Evolutionary conservation across 176 grass and related monocot genomes (phyloP).

Genomic region (Triticum timopheevii): DNA sequence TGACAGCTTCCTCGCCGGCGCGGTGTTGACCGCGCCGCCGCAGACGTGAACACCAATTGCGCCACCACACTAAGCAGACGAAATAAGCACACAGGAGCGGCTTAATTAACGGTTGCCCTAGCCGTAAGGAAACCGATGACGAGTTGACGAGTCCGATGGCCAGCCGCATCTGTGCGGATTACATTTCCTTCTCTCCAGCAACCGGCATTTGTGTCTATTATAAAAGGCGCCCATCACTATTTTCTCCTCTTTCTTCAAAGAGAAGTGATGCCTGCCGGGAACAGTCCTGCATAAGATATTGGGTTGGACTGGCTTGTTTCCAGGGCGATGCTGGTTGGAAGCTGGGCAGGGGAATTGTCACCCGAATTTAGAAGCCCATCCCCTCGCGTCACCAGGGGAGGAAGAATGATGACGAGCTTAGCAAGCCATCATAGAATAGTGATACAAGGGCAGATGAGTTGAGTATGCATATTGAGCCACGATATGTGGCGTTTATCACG

Average conservation of each 20-base stretch:
- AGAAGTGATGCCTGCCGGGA: background rate
- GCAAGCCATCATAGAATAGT: slow-evolving; percentile 12
- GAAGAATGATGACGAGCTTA: background rate
- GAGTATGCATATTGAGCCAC: background rate
- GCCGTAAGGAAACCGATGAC: background rate
- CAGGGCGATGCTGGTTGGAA: slow-evolving; percentile 41
- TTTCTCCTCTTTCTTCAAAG: background rate
- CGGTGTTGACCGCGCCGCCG: background rate
- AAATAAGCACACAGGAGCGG: background rate
- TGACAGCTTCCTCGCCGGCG: slow-evolving; percentile 4
- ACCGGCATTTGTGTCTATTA: background rate
- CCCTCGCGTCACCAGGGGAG: background rate
- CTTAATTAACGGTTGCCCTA: slow-evolving; percentile 14
- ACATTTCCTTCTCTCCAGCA: background rate
- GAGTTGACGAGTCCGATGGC: background rate
- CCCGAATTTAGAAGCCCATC: background rate
- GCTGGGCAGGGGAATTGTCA: slow-evolving; percentile 23
- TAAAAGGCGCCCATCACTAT: background rate
- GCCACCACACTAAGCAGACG: background rate
- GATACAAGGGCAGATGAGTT: background rate
- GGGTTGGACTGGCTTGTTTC: slow-evolving; percentile 24
- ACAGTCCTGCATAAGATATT: background rate
- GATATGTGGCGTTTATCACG: slow-evolving; percentile 24
- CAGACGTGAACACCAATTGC: background rate
- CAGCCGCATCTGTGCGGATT: background rate